Evolutionary conservation across 345 rosid species (phyloP), one percentile per base, ranked within the genome.

Genomic region (Dipteronia sinensis): DNA sequence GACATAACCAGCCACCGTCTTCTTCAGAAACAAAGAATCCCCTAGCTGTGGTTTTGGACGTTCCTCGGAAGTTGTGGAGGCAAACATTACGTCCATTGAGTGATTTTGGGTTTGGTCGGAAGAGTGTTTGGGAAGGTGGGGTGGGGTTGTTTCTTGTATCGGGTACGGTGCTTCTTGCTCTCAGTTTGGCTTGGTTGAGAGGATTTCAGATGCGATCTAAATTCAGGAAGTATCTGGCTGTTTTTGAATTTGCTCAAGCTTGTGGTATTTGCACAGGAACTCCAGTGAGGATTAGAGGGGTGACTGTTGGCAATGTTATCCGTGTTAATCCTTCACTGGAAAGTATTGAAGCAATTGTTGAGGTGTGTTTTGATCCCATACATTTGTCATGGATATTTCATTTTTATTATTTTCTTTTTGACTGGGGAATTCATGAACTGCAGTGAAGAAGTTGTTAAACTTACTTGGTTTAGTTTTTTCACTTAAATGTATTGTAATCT

Each of bases 81-180:
- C 97, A 87, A 82, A 90, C 98, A 62, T 75, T 93, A 16, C 91
- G 84, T 68, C 98, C 98, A 9, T 69, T 97, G 71, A 87, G 92
- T 82, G 98, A 97, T 84, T 97, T 91, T 67, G 99, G 99, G 67
- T 92, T 93, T 79, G 99, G 98, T 65, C 86, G 89, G 63, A 88
- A 90, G 84, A 97, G 98, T 80, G 80, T 97, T 65, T 94, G 98
- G 98, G 98, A 97, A 93, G 98, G 98, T 75, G 99, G 98, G 56
- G 99, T 97, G 19, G 99, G 98, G 76, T 76, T 97, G 88, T 97
- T 94, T 84, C 87, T 97, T 65, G 94, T 88, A 59, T 97, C 99
- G 1, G 97, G 99, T 40, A 88, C 96, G 3, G 90, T 91, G 15
- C 89, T 97, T 67, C 82, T 93, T 78, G 95, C 93, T 66, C 97